Base-by-base conservation (phyloP, 1,284 basidiomycete genomes). In the Mycena sp. region DNA sequence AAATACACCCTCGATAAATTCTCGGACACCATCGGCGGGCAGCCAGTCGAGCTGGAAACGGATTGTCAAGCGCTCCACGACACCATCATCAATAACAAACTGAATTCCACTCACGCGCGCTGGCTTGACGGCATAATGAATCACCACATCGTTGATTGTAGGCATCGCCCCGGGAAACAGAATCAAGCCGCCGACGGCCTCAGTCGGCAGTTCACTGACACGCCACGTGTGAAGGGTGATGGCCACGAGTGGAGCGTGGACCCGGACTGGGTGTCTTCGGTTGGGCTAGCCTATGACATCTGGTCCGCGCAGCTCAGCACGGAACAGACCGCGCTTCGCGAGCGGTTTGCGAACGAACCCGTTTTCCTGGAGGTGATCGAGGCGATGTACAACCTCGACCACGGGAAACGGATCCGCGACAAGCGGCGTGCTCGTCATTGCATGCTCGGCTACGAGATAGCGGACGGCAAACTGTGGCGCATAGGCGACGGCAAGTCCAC, bases 401-500 rank as follows among this genome's bases (percentile, higher is more conserved):
- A 53, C 26, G 58, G 58, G 5, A 53, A 60, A n/a, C 35, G 50
- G 6, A 21, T 60, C n/a, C 35, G 41, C 17, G 50, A 60, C 26
- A 46, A 40, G 32, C 32, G 43, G 0, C 58, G 50, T 10, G 50
- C 58, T 2, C 50, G 43, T 11, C 58, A 53, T 26, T 50, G 58
- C 5, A 48, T 48, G 50, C 41, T 41, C 3, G 67, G 69, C 6
- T 79, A 78, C 67, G 58, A 73, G 59, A 71, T 80, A 1, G 72
- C 76, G 6, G 74, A 72, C 7, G 72, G 72, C 0, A 70, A 67
- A 51, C 61, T 80, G 49, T 80, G 78, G 78, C 63, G 64, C 2
- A n/a, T 76, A 0, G 67, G 66, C 10, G 69, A 66, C 12, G 67
- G 70, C 1, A 64, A 44, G 14, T 50, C 61, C 6, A 53, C 59